Evolutionary conservation across 2,329 filamentous ascomycete species (phyloP).

Genomic region (Neoscytalidium dimidiatum): DNA sequence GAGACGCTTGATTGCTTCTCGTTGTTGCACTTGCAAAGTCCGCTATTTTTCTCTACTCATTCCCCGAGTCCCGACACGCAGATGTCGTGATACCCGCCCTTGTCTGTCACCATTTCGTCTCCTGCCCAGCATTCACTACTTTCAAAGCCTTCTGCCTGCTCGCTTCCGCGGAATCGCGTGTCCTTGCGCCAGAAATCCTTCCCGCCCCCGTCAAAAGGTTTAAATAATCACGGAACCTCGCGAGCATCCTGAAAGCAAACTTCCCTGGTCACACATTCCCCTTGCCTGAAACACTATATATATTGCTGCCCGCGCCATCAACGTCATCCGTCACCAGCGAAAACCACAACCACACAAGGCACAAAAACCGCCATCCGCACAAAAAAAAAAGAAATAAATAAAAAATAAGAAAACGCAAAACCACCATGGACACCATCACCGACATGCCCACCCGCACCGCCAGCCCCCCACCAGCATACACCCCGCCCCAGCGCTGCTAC

Average conservation of each 20-base stretch:
- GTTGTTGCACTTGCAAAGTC: background rate
- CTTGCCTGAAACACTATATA: background rate
- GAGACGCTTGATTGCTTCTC: background rate
- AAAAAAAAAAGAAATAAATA: background rate
- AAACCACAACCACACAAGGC: background rate
- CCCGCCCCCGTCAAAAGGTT: background rate
- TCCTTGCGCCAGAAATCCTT: background rate
- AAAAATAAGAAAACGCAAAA: background rate
- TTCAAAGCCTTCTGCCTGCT: background rate
- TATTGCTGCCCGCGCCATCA: background rate
- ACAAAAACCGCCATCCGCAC: background rate
- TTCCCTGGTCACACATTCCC: background rate
- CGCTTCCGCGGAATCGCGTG: background rate
- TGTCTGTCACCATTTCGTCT: slow-evolving; percentile 3
- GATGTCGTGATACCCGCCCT: slow-evolving; percentile 15
- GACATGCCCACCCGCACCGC: background rate
- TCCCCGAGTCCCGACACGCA: background rate
- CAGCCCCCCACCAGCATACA: background rate
- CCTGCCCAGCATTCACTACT: background rate
- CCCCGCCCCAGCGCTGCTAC: slow-evolving; percentile 4
- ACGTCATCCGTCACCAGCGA: background rate
- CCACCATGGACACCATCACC: background rate
- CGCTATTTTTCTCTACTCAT: background rate
- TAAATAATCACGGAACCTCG: background rate
- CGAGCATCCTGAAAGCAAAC: background rate